Percentiles rank a stretch among this genome's conserved stretches.
Evolutionary conservation across 2,329 filamentous ascomycete genomes (phyloP).

Genomic region (Neocatenulostroma microsporum): DNA sequence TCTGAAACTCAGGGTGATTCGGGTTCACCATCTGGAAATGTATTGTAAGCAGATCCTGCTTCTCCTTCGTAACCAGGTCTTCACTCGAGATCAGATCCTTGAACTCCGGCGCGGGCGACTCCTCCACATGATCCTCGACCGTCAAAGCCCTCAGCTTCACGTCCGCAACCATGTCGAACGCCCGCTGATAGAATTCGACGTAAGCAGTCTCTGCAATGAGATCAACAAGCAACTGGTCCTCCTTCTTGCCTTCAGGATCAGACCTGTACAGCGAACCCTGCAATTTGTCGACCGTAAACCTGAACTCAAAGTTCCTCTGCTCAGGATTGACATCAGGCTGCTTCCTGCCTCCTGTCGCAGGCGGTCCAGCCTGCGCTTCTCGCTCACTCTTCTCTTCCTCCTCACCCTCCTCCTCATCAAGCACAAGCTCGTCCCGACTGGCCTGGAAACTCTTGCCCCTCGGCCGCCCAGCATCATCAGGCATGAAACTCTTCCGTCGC

Average conservation of each 20-base stretch:
- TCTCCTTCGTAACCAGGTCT: constrained; percentile 57
- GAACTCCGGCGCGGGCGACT: constrained; percentile 80
- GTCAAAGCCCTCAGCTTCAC: constrained; percentile 79
- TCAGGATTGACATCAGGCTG: constrained; percentile 54
- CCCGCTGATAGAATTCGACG: constrained; percentile 77
- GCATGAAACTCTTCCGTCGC: constrained; percentile 15
- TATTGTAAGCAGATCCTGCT: constrained; percentile 74
- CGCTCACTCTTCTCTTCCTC: constrained; percentile 48
- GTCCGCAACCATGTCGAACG: constrained; percentile 88
- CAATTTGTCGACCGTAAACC: constrained; percentile 88
- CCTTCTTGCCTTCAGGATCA: constrained; percentile 65
- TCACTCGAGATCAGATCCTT: constrained; percentile 97
- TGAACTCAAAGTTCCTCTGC: constrained; percentile 90
- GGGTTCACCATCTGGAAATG: constrained; percentile 86
- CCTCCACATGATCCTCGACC: constrained; percentile 88
- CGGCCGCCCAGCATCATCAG: constrained; percentile 44
- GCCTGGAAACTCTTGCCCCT: constrained; percentile 65
- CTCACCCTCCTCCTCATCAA: constrained; percentile 52
- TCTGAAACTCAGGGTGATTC: constrained; percentile 86
- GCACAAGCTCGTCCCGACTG: constrained; percentile 65
- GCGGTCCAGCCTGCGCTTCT: constrained; percentile 7
- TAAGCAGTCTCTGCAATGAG: constrained; percentile 83
- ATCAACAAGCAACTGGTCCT: constrained; percentile 79
- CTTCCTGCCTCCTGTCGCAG: constrained; percentile 44
- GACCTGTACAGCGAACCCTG: constrained; percentile 88